Evolutionary conservation across 257 asterid genomes (phyloP), one percentile per base, ranked within the genome.

Genomic region (Nicotiana paniculata): DNA sequence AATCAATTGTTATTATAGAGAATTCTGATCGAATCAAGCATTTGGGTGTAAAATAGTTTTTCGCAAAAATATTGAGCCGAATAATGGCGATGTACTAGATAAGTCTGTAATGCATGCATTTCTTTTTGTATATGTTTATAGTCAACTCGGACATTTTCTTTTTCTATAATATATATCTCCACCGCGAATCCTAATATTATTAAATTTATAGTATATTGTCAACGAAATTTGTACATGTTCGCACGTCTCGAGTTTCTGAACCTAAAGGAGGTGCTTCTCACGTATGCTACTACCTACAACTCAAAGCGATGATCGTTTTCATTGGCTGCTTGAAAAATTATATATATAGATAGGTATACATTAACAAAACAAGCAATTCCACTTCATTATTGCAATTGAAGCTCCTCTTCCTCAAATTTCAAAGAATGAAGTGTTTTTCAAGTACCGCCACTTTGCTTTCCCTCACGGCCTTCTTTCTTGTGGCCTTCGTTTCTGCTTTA

Each of bases 401-500:
- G 55, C 1, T 12, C 21, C 13, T 53, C 24, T 53, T 72, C 59
- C 62, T n/a, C 43, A 67, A 15, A 3, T 37, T 37, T 58, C 39
- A 2, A 16, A 33, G 24, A 68, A 84, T 24, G 13, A 74, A 62
- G 46, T 6, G 51, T 80, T 55, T 55, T 79, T 74, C 86, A 79
- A 82, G 16, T 48, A 43, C 21, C 43, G 13, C 35, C 21, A 66
- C 9, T 30, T 5, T 62, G 12, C 9, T 58, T 30, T 80, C 66
- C 12, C 13, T 69, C 39, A 39, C 57, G 39, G 63, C 72, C 32
- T 84, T 77, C 18, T 67, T 59, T 69, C 28, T 83, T 16, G 70
- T 26, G 83, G 81, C 79, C 61, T 77, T 54, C 46, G 39, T 46
- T 57, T 84, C 81, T 74, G 32, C 15, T 16, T 64, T 57, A n/a